Percentiles rank a stretch among this genome's conserved stretches.
Evolutionary conservation across 352 stramenopile genomes (phyloP).

Genomic region (Pythium sp.): DNA sequence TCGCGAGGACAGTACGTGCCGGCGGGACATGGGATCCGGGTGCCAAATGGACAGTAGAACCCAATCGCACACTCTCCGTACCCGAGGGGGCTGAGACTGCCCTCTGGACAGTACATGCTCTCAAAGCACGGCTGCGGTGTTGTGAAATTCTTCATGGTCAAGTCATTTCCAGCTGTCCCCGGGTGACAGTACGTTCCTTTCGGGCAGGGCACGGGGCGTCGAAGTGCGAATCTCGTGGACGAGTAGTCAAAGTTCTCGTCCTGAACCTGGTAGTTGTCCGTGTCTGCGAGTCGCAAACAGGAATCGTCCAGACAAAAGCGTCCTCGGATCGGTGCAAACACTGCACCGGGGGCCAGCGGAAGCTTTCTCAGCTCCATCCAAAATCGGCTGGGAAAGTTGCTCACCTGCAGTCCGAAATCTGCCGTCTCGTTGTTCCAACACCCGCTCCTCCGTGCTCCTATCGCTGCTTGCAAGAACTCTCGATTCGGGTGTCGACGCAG

Average conservation of each 20-base stretch:
- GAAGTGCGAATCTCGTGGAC: conserved; percentile 64
- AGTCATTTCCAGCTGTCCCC: conserved; percentile 75
- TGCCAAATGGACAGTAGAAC: conserved; percentile 92
- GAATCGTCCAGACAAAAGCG: conserved; percentile 93
- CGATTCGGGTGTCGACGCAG: conserved; percentile 32
- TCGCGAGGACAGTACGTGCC: conserved; percentile 90
- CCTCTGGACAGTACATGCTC: conserved; percentile 91
- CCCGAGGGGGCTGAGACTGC: conserved; percentile 75
- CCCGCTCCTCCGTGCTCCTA: conserved; percentile 76
- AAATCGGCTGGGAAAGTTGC: conserved; percentile 75
- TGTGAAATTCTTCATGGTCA: conserved; percentile 87
- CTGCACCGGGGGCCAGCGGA: conserved; percentile 76
- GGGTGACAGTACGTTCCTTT: conserved; percentile 87
- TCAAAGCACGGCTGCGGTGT: conserved; percentile 86
- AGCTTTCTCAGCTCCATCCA: conserved; percentile 93
- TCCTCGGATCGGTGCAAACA: conserved; percentile 83
- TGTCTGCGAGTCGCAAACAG: conserved; percentile 86
- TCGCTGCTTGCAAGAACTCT: conserved; percentile 16
- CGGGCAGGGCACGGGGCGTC: conserved; percentile 85
- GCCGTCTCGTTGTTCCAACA: conserved; percentile 95
- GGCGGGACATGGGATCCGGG: conserved; percentile 84
- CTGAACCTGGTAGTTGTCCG: conserved; percentile 63
- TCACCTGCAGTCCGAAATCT: conserved; percentile 95
- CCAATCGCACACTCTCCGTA: conserved; percentile 83
- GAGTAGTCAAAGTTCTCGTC: conserved; percentile 88